Evolutionary conservation across 164 flowering plant species (phyloP).

Genomic region (Vitis rupestris): DNA sequence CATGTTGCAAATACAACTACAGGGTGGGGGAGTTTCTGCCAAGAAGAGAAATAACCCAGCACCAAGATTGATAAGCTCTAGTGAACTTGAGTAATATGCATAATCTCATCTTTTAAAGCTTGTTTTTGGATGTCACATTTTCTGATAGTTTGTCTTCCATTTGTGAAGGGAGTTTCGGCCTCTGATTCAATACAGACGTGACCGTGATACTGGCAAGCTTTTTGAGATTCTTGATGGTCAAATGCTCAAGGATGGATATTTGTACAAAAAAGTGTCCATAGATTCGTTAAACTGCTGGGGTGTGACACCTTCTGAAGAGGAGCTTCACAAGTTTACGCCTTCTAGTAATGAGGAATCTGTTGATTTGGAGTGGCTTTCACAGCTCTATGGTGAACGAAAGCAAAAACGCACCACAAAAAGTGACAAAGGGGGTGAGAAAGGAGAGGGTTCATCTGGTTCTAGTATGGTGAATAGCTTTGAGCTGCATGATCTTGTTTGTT

Average conservation of each 20-base stretch:
- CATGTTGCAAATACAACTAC: slow-evolving; percentile 5
- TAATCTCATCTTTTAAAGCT: slow-evolving; percentile 1
- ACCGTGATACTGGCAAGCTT: slow-evolving; percentile 60
- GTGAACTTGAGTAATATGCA: slow-evolving; percentile 77
- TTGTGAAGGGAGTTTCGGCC: slow-evolving; percentile 68
- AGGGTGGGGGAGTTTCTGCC: slow-evolving; percentile 65
- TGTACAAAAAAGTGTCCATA: slow-evolving; percentile 77
- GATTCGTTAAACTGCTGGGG: slow-evolving; percentile 68
- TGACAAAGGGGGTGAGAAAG: slow-evolving; percentile 43
- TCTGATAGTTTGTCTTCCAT: slow-evolving; percentile 8
- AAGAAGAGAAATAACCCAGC: slow-evolving; percentile 55
- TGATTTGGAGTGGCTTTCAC: slow-evolving; percentile 71
- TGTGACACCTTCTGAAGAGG: slow-evolving; percentile 66
- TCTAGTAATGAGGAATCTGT: slow-evolving; percentile 45
- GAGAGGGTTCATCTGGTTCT: slow-evolving; percentile 54
- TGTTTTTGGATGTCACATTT: slow-evolving; percentile 4
- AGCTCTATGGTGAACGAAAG: slow-evolving; percentile 64
- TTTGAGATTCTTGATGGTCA: slow-evolving; percentile 76
- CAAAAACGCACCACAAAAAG: slow-evolving; percentile 19
- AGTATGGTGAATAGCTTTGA: slow-evolving; percentile 37
- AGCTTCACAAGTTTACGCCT: slow-evolving; percentile 63
- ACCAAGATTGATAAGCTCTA: slow-evolving; percentile 70
- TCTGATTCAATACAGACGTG: slow-evolving; percentile 65
- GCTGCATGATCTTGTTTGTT: slow-evolving; percentile 69
- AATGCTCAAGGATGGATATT: slow-evolving; percentile 89